These are phyloP conservation scores for Takakia lepidozioides DNA, from an alignment of 225 moss, liverwort and hornwort species.

Conservation along the genomic window DNA sequence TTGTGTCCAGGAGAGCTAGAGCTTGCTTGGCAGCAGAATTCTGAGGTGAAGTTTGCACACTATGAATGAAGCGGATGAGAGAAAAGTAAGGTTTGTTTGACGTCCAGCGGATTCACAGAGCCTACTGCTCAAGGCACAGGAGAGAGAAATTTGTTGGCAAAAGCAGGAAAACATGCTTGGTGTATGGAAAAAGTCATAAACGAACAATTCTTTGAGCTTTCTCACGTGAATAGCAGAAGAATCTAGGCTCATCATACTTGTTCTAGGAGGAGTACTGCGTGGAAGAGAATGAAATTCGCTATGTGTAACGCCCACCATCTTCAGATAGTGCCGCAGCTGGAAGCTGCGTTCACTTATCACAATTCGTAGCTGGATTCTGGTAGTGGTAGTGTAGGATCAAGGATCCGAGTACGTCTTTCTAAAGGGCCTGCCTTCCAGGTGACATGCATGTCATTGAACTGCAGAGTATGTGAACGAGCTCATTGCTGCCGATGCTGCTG, in stretches of 20 bases:
- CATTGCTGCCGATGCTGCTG: constrained; percentile 44
- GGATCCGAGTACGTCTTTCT: too few relatives aligned
- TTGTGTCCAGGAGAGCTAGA: background rate
- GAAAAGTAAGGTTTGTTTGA: background rate
- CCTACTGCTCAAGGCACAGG: too few relatives aligned
- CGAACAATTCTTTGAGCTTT: too few relatives aligned
- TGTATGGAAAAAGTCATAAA: too few relatives aligned
- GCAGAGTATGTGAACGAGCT: constrained; percentile 74
- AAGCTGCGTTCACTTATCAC: background rate
- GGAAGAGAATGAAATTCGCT: too few relatives aligned
- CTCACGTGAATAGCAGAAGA: too few relatives aligned
- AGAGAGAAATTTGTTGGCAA: too few relatives aligned
- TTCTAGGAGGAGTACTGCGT: too few relatives aligned
- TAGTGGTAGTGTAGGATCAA: too few relatives aligned
- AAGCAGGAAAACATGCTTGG: too few relatives aligned
- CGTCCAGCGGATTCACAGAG: background rate
- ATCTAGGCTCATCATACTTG: too few relatives aligned
- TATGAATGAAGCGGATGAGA: background rate
- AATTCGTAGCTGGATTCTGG: background rate
- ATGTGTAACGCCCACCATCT: too few relatives aligned
- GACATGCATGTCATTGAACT: constrained; percentile 7
- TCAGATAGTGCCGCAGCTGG: background rate
- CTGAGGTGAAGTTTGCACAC: background rate
- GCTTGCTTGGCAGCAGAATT: background rate
- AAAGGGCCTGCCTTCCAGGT: constrained; percentile 2